These are phyloP conservation scores for Verticillium nubilum DNA, from an alignment of 2,329 filamentous ascomycete genomes.

Conservation along the genomic window DNA sequence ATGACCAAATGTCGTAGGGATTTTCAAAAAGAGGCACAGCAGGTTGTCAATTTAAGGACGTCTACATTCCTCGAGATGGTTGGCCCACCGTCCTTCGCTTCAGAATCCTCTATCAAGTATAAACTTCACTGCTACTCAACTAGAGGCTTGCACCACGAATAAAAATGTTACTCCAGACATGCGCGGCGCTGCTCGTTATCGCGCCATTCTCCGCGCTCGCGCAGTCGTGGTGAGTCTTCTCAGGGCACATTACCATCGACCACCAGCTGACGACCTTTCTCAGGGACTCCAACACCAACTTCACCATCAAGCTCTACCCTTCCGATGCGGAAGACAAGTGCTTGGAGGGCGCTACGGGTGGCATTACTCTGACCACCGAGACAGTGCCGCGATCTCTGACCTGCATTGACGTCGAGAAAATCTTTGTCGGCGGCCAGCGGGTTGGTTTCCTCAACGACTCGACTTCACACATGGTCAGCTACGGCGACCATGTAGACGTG, in stretches of 20 bases:
- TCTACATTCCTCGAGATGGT: neutral
- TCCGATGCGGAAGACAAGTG: neutral
- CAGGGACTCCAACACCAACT: neutral
- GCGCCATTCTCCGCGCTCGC: neutral
- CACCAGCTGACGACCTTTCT: neutral
- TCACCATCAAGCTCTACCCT: conserved; percentile 1
- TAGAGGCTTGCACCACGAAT: neutral
- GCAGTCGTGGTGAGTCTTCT: neutral
- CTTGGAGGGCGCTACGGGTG: neutral
- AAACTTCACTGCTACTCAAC: neutral
- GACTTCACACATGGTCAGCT: neutral
- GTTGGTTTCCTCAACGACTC: neutral
- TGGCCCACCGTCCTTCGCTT: neutral
- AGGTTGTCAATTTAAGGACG: neutral
- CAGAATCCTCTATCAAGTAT: too few species aligned
- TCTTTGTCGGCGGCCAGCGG: neutral
- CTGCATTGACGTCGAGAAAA: neutral
- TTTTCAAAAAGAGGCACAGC: neutral
- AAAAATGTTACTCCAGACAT: neutral
- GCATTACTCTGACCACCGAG: neutral
- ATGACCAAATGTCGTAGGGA: too few species aligned
- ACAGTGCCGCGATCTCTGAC: neutral
- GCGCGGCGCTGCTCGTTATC: neutral
- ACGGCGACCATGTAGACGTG: neutral
- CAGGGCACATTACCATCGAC: neutral